phyloP scores from a whole-genome alignment of 2,329 filamentous ascomycete species.

The Microdochium nivale region DNA sequence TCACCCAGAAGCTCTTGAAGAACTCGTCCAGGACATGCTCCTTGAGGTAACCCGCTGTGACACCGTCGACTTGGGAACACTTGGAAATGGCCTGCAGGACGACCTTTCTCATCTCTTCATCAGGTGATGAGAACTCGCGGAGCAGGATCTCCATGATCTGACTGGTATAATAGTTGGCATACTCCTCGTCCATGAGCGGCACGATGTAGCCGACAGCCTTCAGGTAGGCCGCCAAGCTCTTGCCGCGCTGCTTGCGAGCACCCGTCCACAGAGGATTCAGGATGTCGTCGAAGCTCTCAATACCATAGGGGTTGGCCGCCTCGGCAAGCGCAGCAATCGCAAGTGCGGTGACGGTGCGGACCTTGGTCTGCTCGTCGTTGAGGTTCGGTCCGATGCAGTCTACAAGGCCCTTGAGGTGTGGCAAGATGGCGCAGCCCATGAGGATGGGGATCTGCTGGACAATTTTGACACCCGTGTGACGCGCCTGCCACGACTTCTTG shows the following conservation, averaged over 20 bases:
- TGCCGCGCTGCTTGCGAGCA: slow-evolving; percentile 90
- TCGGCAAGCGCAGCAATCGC: slow-evolving; percentile 93
- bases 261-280: slow-evolving; percentile 96
- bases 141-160: slow-evolving; percentile 99
- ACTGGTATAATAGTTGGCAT: slow-evolving; percentile 96
- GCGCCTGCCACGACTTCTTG: slow-evolving; percentile 98
- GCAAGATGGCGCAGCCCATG: slow-evolving; percentile 95
- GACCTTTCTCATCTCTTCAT: slow-evolving; percentile 99
- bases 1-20: slow-evolving; percentile 98
- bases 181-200: slow-evolving; percentile 98
- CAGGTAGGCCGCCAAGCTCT: slow-evolving; percentile 88
- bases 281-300: slow-evolving; percentile 97
- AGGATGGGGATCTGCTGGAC: slow-evolving; percentile 97
- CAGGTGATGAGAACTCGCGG: slow-evolving; percentile 90
- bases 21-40: slow-evolving; percentile 93
- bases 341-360: slow-evolving; percentile 89
- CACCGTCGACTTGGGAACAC: slow-evolving; percentile 87
- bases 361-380: slow-evolving; percentile 96
- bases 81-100: slow-evolving; percentile 96
- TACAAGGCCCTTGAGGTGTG: slow-evolving; percentile 90
- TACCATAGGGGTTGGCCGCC: slow-evolving; percentile 95
- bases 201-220: slow-evolving; percentile 99
- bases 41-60: slow-evolving; percentile 90
- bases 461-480: slow-evolving; percentile 98
- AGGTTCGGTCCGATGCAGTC: slow-evolving; percentile 95